A percentile compares a stretch with the other conserved stretches of the same genome.
phyloP scores from a whole-genome alignment of 2,329 filamentous ascomycete species.

The Colletotrichum spinosum region DNA sequence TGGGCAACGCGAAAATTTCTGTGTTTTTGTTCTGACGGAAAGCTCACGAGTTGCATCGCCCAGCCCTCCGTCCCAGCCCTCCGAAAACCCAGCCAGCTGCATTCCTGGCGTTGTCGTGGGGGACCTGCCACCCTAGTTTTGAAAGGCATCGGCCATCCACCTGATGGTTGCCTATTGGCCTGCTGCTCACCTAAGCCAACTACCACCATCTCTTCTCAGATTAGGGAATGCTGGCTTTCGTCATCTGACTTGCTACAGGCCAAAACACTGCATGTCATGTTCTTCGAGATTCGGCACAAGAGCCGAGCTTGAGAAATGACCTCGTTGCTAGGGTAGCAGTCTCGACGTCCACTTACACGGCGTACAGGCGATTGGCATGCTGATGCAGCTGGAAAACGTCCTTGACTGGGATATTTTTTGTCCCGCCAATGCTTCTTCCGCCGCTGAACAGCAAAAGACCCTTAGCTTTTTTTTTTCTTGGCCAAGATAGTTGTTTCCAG shows the following conservation, averaged over 20 bases:
- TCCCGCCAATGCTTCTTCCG: too few species aligned
- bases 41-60: neutral
- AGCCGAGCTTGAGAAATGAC: neutral
- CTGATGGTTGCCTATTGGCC: neutral
- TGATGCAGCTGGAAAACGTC: too few species aligned
- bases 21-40: neutral
- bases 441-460: too few species aligned
- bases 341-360: neutral
- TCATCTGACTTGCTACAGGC: constrained; percentile 26
- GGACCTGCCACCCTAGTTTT: too few species aligned
- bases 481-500: too few species aligned
- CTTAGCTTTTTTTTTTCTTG: too few species aligned
- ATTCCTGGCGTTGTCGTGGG: constrained; percentile 3
- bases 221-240: constrained; percentile 18
- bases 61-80: too few species aligned
- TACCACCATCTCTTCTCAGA: neutral
- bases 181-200: constrained; percentile 9
- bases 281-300: neutral
- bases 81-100: neutral
- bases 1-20: constrained; percentile 16
- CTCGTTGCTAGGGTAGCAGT: constrained; percentile 5
- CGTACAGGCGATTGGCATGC: too few species aligned
- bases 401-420: too few species aligned
- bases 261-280: neutral
- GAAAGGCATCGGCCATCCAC: too few species aligned